These are phyloP conservation scores for Tricholoma hemisulphureum DNA, from an alignment of 768 basidiomycete species.

Conservation along the genomic window DNA sequence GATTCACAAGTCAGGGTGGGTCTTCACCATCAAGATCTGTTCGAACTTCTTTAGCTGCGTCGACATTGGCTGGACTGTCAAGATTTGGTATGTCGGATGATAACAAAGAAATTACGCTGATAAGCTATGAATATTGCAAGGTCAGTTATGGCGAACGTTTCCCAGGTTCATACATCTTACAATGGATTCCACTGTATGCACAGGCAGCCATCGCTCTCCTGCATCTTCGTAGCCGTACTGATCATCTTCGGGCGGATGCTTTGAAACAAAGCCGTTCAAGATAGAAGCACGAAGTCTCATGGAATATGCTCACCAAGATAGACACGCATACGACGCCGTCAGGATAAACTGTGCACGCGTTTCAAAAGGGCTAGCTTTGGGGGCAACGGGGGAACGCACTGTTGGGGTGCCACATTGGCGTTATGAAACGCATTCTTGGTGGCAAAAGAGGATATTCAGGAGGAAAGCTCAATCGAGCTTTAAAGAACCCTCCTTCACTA, in stretches of 20 bases:
- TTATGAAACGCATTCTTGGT: slow-evolving; percentile 95
- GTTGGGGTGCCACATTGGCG: slow-evolving; percentile 97
- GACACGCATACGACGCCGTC: slow-evolving; percentile 95
- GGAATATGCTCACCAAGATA: slow-evolving; percentile 61
- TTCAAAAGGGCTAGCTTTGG: slow-evolving; percentile 7
- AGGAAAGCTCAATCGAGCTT: slow-evolving; percentile 87
- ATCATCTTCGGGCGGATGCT: slow-evolving; percentile 96
- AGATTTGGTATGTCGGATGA: slow-evolving; percentile 89
- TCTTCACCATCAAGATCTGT: slow-evolving; percentile 57
- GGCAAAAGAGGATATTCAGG: slow-evolving; percentile 86
- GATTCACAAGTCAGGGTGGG: neutral
- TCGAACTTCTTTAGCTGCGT: slow-evolving; percentile 88
- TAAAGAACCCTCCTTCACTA: slow-evolving; percentile 96
- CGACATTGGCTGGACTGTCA: slow-evolving; percentile 94
- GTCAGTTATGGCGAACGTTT: slow-evolving; percentile 6
- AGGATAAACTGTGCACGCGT: slow-evolving; percentile 69
- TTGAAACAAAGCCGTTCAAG: slow-evolving; percentile 6
- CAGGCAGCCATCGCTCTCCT: slow-evolving; percentile 95
- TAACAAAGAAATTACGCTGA: slow-evolving; percentile 94
- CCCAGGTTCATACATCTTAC: slow-evolving; percentile 41
- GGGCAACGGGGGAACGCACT: slow-evolving; percentile 49
- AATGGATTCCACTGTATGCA: slow-evolving; percentile 96
- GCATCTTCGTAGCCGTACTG: slow-evolving; percentile 97
- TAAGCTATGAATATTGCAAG: slow-evolving; percentile 52
- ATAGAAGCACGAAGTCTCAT: neutral